Evolutionary conservation across 2,329 filamentous ascomycete species (phyloP).

Genomic region (Pleochaeta shiraiana): DNA sequence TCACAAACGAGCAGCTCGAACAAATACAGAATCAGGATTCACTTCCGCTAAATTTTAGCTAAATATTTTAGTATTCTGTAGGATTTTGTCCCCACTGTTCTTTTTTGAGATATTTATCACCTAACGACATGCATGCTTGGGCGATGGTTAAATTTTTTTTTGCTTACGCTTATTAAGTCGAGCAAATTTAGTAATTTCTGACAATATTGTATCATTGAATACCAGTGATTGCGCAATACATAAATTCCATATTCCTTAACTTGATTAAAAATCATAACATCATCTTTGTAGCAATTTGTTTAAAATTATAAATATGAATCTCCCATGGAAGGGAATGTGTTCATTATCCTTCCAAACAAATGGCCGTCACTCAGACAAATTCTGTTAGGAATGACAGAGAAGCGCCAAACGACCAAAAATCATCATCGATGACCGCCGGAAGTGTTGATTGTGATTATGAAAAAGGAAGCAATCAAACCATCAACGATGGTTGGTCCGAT

Average conservation of each 20-base stretch:
- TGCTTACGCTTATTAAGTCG: background rate
- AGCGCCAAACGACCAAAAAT: background rate
- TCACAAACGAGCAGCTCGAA: too few species aligned
- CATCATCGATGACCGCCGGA: background rate
- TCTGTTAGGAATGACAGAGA: too few species aligned
- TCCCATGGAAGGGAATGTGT: background rate
- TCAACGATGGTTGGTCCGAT: background rate
- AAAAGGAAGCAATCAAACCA: background rate
- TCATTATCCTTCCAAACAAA: background rate
- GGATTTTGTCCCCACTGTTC: background rate
- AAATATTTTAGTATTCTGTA: too few species aligned
- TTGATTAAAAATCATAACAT: background rate
- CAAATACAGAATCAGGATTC: too few species aligned
- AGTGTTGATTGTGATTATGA: background rate
- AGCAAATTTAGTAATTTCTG: background rate
- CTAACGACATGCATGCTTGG: background rate
- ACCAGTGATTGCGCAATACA: background rate
- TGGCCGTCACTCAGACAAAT: background rate
- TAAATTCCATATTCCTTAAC: background rate
- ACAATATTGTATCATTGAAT: background rate
- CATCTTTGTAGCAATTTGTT: background rate
- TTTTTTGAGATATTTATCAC: background rate
- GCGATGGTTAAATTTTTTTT: background rate
- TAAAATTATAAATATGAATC: background rate
- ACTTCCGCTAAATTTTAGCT: too few species aligned